A percentile compares a stretch with the other conserved stretches of the same genome.
phyloP scores from a whole-genome alignment of 345 rosid species.

The Gossypium herbaceum region DNA sequence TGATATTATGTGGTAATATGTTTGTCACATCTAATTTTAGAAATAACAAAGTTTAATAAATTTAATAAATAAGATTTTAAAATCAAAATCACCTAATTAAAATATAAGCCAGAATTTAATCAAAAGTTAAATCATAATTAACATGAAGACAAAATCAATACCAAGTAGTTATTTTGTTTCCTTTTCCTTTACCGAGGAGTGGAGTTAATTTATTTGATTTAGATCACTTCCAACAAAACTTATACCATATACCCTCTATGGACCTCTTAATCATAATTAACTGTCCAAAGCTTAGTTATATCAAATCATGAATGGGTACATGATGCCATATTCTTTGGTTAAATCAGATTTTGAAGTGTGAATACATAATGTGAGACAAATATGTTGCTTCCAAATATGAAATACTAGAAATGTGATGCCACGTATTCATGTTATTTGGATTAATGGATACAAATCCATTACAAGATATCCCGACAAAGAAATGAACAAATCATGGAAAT shows the following conservation, averaged over 20 bases:
- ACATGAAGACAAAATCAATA: neutral
- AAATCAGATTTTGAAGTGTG: neutral
- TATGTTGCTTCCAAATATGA: neutral
- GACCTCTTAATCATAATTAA: neutral
- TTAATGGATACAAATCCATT: neutral
- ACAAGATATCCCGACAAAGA: neutral
- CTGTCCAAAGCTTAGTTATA: conserved; percentile 2
- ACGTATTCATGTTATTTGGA: neutral
- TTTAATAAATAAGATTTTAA: too few species aligned
- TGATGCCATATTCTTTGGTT: neutral
- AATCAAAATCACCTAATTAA: too few species aligned
- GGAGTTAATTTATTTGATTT: too few species aligned
- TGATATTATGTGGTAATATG: too few species aligned
- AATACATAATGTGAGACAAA: neutral
- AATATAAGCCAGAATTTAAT: too few species aligned
- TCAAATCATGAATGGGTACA: neutral
- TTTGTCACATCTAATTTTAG: too few species aligned
- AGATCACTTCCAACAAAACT: neutral
- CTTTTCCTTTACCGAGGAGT: too few species aligned
- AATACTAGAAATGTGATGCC: neutral
- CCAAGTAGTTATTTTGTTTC: neutral
- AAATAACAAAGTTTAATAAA: too few species aligned
- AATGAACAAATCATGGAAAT: neutral
- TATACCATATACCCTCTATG: neutral
- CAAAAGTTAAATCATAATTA: neutral